phyloP scores from a whole-genome alignment of 306 rosid genomes.

The Amphicarpaea edgeworthii region DNA sequence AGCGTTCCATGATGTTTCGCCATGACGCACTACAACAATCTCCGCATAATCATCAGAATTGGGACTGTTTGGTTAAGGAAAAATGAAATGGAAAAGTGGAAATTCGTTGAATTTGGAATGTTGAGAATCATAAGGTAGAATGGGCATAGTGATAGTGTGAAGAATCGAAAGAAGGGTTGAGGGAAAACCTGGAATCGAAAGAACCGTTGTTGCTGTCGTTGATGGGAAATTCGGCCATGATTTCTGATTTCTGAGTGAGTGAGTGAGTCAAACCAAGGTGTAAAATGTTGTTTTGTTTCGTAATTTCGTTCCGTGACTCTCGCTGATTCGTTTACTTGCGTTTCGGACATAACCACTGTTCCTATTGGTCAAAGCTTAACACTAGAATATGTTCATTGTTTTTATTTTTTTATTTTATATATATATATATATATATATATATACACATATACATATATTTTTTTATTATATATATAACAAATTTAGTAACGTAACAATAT shows the following conservation, averaged over 20 bases:
- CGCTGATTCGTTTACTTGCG: no score
- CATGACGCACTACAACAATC: constrained; percentile 85
- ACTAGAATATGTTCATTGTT: no score
- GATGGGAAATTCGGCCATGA: constrained; percentile 46
- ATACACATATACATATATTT: no score
- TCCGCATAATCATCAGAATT: constrained; percentile 69
- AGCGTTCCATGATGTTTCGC: constrained; percentile 93
- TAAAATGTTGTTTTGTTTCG: no score
- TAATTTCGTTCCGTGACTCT: no score
- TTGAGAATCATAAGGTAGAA: not conserved
- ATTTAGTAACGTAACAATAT: no score
- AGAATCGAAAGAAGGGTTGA: not conserved
- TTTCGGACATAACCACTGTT: no score
- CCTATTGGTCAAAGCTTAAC: no score
- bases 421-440: no score
- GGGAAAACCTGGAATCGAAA: constrained; percentile 62
- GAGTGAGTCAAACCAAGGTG: constrained; percentile 31
- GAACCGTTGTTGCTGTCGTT: constrained; percentile 47
- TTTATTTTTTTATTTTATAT: no score
- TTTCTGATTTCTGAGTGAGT: not conserved
- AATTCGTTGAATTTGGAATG: not conserved
- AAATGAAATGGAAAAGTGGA: not conserved
- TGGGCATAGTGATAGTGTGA: no score
- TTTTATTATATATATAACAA: no score
- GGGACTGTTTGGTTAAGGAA: constrained; percentile 45